Evolutionary conservation across 768 basidiomycete genomes (phyloP).

Genomic region (Agrocybe chaxingu): DNA sequence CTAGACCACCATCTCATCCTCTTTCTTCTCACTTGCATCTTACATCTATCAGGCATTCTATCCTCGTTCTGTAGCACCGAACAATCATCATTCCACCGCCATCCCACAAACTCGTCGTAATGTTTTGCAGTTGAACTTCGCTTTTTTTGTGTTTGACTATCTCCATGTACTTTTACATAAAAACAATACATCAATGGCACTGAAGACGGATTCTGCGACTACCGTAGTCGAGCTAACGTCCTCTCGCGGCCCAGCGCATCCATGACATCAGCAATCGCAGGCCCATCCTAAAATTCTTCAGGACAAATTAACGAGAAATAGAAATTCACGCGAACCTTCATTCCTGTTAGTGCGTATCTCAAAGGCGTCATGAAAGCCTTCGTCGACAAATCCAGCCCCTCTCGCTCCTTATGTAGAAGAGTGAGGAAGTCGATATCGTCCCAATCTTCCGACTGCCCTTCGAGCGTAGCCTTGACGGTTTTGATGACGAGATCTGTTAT

Average conservation of each 20-base stretch:
- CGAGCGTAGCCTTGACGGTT: conserved; percentile 26
- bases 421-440: conserved; percentile 19
- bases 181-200: too few species aligned
- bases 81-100: too few species aligned
- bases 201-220: neutral
- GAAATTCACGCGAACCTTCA: conserved; percentile 55
- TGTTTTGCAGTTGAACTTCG: too few species aligned
- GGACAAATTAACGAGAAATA: neutral
- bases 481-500: conserved; percentile 29
- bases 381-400: conserved; percentile 33
- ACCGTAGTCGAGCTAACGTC: conserved; percentile 32
- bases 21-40: too few species aligned
- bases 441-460: conserved; percentile 29
- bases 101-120: too few species aligned
- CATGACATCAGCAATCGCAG: conserved; percentile 43
- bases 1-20: too few species aligned
- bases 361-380: conserved; percentile 70
- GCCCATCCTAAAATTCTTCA: conserved; percentile 39
- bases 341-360: conserved; percentile 76
- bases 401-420: conserved; percentile 43
- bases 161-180: too few species aligned
- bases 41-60: too few species aligned
- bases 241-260: conserved; percentile 39
- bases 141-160: too few species aligned
- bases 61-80: too few species aligned